phyloP scores from a whole-genome alignment of 2,329 filamentous ascomycete genomes.

The Hymenotorrendiella dingleyae region DNA sequence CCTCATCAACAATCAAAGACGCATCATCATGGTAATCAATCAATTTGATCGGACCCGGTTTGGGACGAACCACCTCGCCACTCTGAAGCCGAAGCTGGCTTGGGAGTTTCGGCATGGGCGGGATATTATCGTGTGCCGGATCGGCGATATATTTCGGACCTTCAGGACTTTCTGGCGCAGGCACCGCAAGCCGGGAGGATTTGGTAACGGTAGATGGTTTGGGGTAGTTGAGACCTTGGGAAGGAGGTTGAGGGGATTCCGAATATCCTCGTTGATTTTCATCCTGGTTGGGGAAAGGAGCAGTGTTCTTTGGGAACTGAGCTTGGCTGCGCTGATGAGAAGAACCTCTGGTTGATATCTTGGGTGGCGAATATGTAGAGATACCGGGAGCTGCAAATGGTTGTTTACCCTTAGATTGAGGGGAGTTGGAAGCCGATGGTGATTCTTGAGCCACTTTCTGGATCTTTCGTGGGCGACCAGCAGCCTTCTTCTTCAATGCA shows the following conservation, averaged over 20 bases:
- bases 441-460: conserved; percentile 13
- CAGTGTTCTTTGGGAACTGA: too few species aligned
- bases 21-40: too few species aligned
- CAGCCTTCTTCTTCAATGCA: conserved; percentile 8
- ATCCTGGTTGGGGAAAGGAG: too few species aligned
- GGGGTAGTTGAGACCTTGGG: background rate
- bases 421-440: background rate
- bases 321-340: too few species aligned
- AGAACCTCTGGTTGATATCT: too few species aligned
- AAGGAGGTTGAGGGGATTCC: background rate
- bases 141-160: conserved; percentile 12
- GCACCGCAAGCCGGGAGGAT: background rate
- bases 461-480: conserved; percentile 13
- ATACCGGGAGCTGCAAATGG: background rate
- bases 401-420: background rate
- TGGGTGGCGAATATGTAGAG: background rate
- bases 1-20: background rate
- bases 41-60: background rate
- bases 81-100: conserved; percentile 18
- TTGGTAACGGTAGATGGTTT: conserved; percentile 2
- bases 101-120: conserved; percentile 23
- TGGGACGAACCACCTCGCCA: conserved; percentile 19
- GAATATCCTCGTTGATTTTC: too few species aligned
- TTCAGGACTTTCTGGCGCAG: background rate
- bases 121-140: conserved; percentile 3